Evolutionary conservation across 176 grass and related monocot genomes (phyloP).

Genomic region (Carex scoparia): DNA sequence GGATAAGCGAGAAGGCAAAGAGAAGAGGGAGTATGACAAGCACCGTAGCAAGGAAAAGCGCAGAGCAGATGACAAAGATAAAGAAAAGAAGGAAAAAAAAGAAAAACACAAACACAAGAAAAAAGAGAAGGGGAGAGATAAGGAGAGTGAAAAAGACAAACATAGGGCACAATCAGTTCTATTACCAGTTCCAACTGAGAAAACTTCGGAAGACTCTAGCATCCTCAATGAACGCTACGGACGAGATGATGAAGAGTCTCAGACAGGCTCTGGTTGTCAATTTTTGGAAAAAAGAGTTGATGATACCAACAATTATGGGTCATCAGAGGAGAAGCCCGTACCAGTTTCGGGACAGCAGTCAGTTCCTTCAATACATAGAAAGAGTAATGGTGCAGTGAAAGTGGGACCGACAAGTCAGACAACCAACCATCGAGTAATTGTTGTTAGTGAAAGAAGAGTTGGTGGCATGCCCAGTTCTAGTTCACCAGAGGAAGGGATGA

Average conservation of each 20-base stretch:
- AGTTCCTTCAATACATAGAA: slow-evolving; percentile 21
- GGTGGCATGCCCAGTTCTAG: background rate
- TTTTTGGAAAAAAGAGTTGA: slow-evolving; percentile 11
- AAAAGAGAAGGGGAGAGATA: slow-evolving; percentile 17
- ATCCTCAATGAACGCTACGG: slow-evolving; percentile 5
- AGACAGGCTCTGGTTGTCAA: background rate
- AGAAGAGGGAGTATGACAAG: slow-evolving; percentile 64
- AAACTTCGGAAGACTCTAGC: slow-evolving; percentile 18
- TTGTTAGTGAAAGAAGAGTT: slow-evolving; percentile 13
- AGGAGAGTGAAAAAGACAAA: slow-evolving; percentile 21
- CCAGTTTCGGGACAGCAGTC: background rate
- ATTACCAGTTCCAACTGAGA: slow-evolving; percentile 4
- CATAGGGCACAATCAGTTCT: background rate
- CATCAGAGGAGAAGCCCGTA: background rate
- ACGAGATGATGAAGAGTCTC: slow-evolving; percentile 6
- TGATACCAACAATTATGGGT: background rate
- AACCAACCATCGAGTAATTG: slow-evolving; percentile 6
- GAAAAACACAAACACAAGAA: slow-evolving; percentile 29
- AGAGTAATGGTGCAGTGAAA: slow-evolving; percentile 7
- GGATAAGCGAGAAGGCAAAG: slow-evolving; percentile 49
- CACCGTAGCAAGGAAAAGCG: slow-evolving; percentile 63
- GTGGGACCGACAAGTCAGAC: slow-evolving; percentile 11
- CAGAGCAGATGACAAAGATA: slow-evolving; percentile 15
- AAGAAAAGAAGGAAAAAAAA: slow-evolving; percentile 19
- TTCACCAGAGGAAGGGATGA: slow-evolving; percentile 18